These are phyloP conservation scores for Fusarium scirpi DNA, from an alignment of 2,329 filamentous ascomycete species.

Conservation along the genomic window DNA sequence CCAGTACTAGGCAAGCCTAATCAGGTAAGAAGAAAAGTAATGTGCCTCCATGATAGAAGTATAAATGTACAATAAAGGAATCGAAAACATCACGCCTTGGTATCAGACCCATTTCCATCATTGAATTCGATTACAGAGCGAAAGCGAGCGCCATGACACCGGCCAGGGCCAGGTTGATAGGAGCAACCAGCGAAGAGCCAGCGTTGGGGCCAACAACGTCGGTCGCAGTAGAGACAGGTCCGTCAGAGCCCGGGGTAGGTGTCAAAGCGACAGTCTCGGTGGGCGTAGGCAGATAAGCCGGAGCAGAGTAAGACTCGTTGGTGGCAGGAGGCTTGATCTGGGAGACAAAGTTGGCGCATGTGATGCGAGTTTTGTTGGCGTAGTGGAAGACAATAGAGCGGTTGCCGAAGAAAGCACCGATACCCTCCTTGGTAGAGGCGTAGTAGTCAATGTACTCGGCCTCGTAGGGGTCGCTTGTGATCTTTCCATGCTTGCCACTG, in stretches of 20 bases:
- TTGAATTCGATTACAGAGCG: constrained; percentile 17
- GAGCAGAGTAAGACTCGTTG: constrained; percentile 35
- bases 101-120: background rate
- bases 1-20: constrained; percentile 18
- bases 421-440: constrained; percentile 64
- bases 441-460: constrained; percentile 68
- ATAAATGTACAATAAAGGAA: constrained; percentile 20
- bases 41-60: constrained; percentile 8
- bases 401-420: constrained; percentile 72
- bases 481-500: constrained; percentile 77
- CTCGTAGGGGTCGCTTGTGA: constrained; percentile 63
- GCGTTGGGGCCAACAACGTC: constrained; percentile 25
- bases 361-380: constrained; percentile 72
- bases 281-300: constrained; percentile 36
- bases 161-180: constrained; percentile 31
- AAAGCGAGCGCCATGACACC: constrained; percentile 28
- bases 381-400: constrained; percentile 74
- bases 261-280: constrained; percentile 34
- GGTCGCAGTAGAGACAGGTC: constrained; percentile 28
- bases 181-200: constrained; percentile 24
- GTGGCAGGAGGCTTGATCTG: constrained; percentile 21
- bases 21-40: constrained; percentile 5
- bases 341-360: constrained; percentile 70
- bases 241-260: constrained; percentile 19
- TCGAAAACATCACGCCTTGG: background rate